Conservation (phyloP, 768 basidiomycete genomes). For the Hericium alpestre region DNA sequence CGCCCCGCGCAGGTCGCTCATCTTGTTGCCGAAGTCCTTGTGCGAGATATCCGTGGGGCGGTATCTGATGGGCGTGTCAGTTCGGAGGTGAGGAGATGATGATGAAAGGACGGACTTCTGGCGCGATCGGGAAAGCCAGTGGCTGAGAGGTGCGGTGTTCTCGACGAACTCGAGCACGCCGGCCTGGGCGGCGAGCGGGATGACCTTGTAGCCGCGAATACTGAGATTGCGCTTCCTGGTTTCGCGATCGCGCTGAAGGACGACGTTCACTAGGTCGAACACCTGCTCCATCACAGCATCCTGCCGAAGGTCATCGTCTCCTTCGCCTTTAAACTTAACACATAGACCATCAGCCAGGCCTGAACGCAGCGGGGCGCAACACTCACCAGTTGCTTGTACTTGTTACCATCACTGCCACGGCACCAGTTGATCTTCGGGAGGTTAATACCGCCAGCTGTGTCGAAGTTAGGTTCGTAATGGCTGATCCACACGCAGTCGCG, state of each 20-base stretch:
- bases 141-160: constrained; percentile 55
- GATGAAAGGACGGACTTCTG: constrained; percentile 30
- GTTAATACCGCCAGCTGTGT: constrained; percentile 67
- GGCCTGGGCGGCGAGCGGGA: constrained; percentile 70
- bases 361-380: not conserved
- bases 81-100: not conserved
- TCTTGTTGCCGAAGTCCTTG: constrained; percentile 19
- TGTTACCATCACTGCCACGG: constrained; percentile 49
- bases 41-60: constrained; percentile 42
- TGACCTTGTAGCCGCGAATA: constrained; percentile 80
- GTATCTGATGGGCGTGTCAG: constrained; percentile 38
- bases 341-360: not conserved
- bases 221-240: constrained; percentile 62
- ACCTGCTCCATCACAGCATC: constrained; percentile 99
- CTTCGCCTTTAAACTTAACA: constrained; percentile 80
- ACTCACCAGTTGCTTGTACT: constrained; percentile 74
- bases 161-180: constrained; percentile 88
- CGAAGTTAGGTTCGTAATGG: constrained; percentile 47
- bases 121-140: constrained; percentile 61
- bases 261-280: constrained; percentile 76
- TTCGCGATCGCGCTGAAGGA: constrained; percentile 64
- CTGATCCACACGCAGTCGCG: constrained; percentile 57
- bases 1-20: constrained; percentile 25
- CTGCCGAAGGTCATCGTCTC: constrained; percentile 85
- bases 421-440: constrained; percentile 74